Evolutionary conservation across 345 rosid species (phyloP).

Genomic region (Eucalyptus curtisii): DNA sequence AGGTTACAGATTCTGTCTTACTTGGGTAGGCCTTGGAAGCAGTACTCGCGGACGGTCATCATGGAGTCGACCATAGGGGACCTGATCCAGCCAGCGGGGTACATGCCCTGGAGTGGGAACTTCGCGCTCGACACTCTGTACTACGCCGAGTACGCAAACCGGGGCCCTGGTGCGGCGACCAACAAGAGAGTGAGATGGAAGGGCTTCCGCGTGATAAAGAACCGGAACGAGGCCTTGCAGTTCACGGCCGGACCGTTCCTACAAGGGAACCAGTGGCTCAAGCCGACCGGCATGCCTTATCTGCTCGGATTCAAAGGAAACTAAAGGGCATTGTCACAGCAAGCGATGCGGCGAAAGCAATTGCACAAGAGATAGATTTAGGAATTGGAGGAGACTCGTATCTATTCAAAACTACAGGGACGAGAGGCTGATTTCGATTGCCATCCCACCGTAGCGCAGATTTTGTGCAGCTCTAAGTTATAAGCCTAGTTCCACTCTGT

Average conservation of each 20-base stretch:
- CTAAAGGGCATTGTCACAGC: neutral
- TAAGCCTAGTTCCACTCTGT: neutral
- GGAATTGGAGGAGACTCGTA: neutral
- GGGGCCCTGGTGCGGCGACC: constrained; percentile 36
- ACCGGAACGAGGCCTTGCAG: constrained; percentile 9
- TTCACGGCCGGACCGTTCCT: constrained; percentile 26
- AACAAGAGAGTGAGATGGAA: constrained; percentile 34
- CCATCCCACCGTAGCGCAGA: neutral
- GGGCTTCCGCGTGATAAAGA: constrained; percentile 13
- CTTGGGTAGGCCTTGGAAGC: constrained; percentile 56
- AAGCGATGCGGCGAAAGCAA: neutral
- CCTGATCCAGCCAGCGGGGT: constrained; percentile 39
- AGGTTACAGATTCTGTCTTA: constrained; percentile 16
- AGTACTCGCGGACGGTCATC: constrained; percentile 21
- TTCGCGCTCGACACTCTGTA: constrained; percentile 16
- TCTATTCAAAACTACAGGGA: neutral
- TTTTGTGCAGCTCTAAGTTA: neutral
- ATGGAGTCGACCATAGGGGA: constrained; percentile 47
- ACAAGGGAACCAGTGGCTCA: constrained; percentile 18
- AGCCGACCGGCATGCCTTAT: constrained; percentile 7
- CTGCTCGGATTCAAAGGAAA: constrained; percentile 8
- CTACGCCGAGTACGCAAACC: constrained; percentile 36
- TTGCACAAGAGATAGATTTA: neutral
- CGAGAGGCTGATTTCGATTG: neutral
- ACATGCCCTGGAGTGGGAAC: constrained; percentile 27